A percentile compares a stretch with the other conserved stretches of the same genome.
phyloP scores from a whole-genome alignment of 2,329 filamentous ascomycete genomes.

The Phoma sp. region DNA sequence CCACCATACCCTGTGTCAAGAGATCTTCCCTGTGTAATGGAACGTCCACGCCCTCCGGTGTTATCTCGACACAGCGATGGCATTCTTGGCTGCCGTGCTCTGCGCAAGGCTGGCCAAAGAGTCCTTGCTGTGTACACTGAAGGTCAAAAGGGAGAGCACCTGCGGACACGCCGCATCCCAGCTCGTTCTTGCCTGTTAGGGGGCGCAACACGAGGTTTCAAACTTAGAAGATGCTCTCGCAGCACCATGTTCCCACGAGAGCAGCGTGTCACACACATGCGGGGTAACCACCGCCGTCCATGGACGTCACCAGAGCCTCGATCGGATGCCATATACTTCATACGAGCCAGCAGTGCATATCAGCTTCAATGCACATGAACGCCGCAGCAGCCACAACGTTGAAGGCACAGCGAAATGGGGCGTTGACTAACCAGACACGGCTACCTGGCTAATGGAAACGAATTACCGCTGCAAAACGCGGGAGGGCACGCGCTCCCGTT shows the following conservation, averaged over 20 bases:
- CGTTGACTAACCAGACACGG: constrained; percentile 13
- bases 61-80: not conserved
- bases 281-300: constrained; percentile 26
- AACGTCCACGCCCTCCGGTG: constrained; percentile 2
- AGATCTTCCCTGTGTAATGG: not conserved
- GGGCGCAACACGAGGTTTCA: constrained; percentile 16
- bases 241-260: constrained; percentile 13
- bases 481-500: constrained; percentile 11
- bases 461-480: constrained; percentile 9
- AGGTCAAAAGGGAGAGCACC: not conserved
- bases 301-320: constrained; percentile 6
- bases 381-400: constrained; percentile 8
- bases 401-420: constrained; percentile 1
- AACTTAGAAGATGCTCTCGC: constrained; percentile 10
- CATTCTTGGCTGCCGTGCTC: constrained; percentile 3
- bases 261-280: constrained; percentile 19
- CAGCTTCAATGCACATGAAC: not conserved
- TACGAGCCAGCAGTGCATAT: not conserved
- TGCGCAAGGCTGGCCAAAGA: constrained; percentile 1
- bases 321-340: not conserved
- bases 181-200: constrained; percentile 15
- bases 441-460: constrained; percentile 15
- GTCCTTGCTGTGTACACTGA: constrained; percentile 7
- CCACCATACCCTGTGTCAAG: constrained; percentile 1
- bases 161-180: not conserved